Percentiles rank a stretch among this genome's conserved stretches.
These are phyloP conservation scores for Cryphonectria radicalis DNA, from an alignment of 2,329 filamentous ascomycete species.

Conservation along the genomic window DNA sequence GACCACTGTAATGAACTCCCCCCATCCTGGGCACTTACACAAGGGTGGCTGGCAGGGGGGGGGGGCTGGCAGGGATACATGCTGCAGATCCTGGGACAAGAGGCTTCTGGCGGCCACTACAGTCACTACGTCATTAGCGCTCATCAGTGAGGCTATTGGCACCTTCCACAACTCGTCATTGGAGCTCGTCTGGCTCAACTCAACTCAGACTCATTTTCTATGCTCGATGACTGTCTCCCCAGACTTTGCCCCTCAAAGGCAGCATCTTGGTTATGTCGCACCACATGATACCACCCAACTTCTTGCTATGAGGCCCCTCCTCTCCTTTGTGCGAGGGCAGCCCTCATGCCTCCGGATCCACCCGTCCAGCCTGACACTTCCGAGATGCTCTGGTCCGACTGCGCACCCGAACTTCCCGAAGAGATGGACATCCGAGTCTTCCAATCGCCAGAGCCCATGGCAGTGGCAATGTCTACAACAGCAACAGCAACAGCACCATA, in stretches of 20 bases:
- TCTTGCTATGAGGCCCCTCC: constrained; percentile 25
- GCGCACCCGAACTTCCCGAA: constrained; percentile 10
- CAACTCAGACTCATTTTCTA: not conserved
- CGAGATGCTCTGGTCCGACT: constrained; percentile 11
- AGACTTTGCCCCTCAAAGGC: not conserved
- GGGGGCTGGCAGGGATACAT: not conserved
- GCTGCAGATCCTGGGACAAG: not conserved
- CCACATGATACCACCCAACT: not conserved
- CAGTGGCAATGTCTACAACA: constrained; percentile 13
- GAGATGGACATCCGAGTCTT: constrained; percentile 5
- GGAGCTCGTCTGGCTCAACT: not conserved
- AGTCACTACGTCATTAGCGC: constrained; percentile 5
- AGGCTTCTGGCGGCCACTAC: not conserved
- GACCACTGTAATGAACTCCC: not conserved
- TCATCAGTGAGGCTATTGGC: too few species aligned
- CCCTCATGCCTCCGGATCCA: constrained; percentile 22
- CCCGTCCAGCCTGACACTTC: constrained; percentile 1
- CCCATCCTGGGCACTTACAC: constrained; percentile 1
- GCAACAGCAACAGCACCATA: not conserved
- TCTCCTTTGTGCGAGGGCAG: constrained; percentile 22
- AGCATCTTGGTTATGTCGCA: constrained; percentile 20
- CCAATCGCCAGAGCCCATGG: constrained; percentile 6
- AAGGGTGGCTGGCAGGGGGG: not conserved
- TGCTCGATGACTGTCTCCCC: not conserved
- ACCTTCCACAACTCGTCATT: not conserved